Base-by-base conservation (phyloP, 257 asterid genomes). In the Salvia hispanica region DNA sequence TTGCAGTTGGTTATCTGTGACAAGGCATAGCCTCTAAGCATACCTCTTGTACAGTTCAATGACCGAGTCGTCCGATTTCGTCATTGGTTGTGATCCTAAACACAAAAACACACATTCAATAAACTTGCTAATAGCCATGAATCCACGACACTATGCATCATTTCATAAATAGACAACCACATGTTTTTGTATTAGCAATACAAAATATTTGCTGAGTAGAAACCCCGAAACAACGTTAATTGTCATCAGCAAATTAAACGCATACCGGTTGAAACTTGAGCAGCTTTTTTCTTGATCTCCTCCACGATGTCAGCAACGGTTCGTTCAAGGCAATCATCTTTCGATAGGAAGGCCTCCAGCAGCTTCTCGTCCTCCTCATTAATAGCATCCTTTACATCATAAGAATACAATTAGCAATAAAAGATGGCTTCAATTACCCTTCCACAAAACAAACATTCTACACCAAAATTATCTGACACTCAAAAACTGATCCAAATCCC, bases 11-110 rank as follows among this genome's bases (percentile, higher is more conserved):
- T 31, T n/a, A 54, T 44, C 1, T 16, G 47, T 53, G 57, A 59
- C 58, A 37, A 72, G 39, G 52, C 16, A 50, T 43, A 72, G 39
- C 46, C 16, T 44, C 44, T 36, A 33, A 21, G 21, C 76, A 62
- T 84, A 91, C 99, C 95, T 93, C 78, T 88, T 91, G 82, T 91
- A 94, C 56, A 91, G 76, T 77, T 91, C 95, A 60, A 91, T 80
- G 64, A 94, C 83, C 33, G 95, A 76, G 50, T 80, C 74, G 39
- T 94, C 97, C 89, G 88, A 71, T 75, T 88, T 84, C 37, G 97
- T 95, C 77, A 76, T 50, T 11, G 87, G 76, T 63, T 82, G 84
- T 72, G 69, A 74, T 75, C 80, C 97, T 88, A 79, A 73, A 81
- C 71, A 78, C 42, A 68, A 31, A 54, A n/a, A 72, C 2, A 58